Percentiles rank a stretch among this genome's conserved stretches.
These are phyloP conservation scores for Trebouxia sp. DNA, from an alignment of 139 green algal species.

Conservation along the genomic window DNA sequence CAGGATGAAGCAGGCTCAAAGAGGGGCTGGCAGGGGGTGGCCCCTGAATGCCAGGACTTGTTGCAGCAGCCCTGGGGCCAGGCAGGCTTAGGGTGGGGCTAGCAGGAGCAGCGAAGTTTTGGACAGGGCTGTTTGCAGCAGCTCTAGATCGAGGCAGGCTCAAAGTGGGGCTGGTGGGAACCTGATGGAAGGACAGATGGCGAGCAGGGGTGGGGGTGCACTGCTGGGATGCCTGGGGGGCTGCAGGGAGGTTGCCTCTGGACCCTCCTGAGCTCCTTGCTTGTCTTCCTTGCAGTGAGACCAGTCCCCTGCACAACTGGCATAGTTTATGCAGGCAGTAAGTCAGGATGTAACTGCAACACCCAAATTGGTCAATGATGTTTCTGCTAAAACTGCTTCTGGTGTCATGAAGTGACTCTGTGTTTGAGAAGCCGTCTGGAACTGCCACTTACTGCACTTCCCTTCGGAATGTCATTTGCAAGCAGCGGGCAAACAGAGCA, in stretches of 20 bases:
- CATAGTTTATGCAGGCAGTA: neutral
- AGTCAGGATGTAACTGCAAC: too few species aligned
- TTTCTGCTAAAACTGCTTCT: too few species aligned
- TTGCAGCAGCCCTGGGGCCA: neutral
- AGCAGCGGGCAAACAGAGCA: too few species aligned
- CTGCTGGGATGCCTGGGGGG: neutral
- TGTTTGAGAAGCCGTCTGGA: too few species aligned
- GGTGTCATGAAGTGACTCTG: too few species aligned
- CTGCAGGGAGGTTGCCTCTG: neutral
- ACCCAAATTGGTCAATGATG: too few species aligned
- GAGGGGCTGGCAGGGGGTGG: too few species aligned
- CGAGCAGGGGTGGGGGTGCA: neutral
- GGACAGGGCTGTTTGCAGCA: neutral
- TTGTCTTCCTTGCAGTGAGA: constrained; percentile 8
- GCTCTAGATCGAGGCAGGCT: neutral
- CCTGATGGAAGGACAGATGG: constrained; percentile 2
- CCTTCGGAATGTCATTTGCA: too few species aligned
- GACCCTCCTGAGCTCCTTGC: constrained; percentile 1
- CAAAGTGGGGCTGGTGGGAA: neutral
- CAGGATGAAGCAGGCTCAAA: neutral
- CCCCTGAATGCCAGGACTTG: neutral
- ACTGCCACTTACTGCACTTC: too few species aligned
- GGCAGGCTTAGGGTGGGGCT: neutral
- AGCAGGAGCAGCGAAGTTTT: neutral
- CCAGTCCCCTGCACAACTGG: neutral